Conservation (phyloP, 2,329 filamentous ascomycete species). For the Colletotrichum sp. region DNA sequence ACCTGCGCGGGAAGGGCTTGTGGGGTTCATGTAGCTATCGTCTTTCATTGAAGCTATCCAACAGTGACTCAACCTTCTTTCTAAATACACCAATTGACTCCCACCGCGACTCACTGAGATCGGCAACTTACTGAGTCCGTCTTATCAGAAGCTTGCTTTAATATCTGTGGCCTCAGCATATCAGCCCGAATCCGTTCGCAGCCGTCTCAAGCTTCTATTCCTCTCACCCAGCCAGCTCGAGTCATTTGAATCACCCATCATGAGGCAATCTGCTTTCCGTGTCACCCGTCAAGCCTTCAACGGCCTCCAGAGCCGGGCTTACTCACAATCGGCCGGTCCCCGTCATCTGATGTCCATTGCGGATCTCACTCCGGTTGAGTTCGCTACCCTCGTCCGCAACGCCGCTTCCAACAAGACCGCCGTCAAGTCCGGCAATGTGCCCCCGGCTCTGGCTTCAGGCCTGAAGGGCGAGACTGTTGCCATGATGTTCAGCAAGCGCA, state of each 20-base stretch:
- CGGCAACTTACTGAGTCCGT: not conserved
- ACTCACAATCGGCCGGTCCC: conserved; percentile 52
- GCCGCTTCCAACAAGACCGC: conserved; percentile 77
- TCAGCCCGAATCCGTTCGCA: not conserved
- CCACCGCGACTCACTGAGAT: not conserved
- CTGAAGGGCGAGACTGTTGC: conserved; percentile 83
- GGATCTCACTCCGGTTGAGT: conserved; percentile 81
- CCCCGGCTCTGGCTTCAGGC: conserved; percentile 62
- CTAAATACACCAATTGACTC: not conserved
- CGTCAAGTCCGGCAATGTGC: conserved; percentile 73
- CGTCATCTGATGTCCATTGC: conserved; percentile 92
- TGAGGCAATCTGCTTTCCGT: conserved; percentile 39
- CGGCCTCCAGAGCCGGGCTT: conserved; percentile 46
- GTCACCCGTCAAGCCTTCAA: conserved; percentile 36
- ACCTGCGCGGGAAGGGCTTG: not conserved
- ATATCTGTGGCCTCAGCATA: not conserved
- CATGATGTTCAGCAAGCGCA: conserved; percentile 97
- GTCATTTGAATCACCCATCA: conserved; percentile 23
- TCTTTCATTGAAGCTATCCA: conserved; percentile 8
- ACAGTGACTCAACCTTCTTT: conserved; percentile 14
- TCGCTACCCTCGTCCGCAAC: conserved; percentile 83
- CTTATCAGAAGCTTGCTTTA: not conserved
- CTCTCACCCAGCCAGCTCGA: not conserved
- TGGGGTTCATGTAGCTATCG: not conserved
- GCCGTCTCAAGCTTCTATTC: not conserved